Percentiles rank a stretch among this genome's conserved stretches.
Evolutionary conservation across 805 yeast genomes (phyloP).

Genomic region (Candida nonsorbophila): DNA sequence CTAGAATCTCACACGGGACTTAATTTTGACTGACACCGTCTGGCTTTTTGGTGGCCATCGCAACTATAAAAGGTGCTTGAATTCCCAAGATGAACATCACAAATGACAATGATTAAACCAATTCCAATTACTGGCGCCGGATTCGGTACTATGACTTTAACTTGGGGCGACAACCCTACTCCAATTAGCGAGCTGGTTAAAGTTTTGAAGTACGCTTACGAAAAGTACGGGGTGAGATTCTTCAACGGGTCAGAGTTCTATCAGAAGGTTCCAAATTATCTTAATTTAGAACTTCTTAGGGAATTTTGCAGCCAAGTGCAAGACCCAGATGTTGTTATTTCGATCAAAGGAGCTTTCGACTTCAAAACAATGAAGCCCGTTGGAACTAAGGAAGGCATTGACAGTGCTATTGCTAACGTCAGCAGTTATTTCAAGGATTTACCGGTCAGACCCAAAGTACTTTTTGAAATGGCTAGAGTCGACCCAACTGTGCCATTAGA

Average conservation of each 20-base stretch:
- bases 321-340: slow-evolving; percentile 43
- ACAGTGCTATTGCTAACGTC: slow-evolving; percentile 43
- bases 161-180: slow-evolving; percentile 59
- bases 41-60: too few species aligned
- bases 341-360: slow-evolving; percentile 63
- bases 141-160: slow-evolving; percentile 77
- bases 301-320: slow-evolving; percentile 52
- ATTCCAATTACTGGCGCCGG: slow-evolving; percentile 32
- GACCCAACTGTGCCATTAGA: slow-evolving; percentile 54
- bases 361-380: slow-evolving; percentile 37
- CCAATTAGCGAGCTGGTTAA: slow-evolving; percentile 50
- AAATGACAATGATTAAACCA: slow-evolving; percentile 4
- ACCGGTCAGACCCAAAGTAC: slow-evolving; percentile 25
- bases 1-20: too few species aligned
- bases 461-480: slow-evolving; percentile 72
- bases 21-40: too few species aligned
- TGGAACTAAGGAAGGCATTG: slow-evolving; percentile 44
- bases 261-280: slow-evolving; percentile 39
- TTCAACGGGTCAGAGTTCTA: slow-evolving; percentile 80
- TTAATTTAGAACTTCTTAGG: slow-evolving; percentile 51
- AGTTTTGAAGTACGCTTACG: slow-evolving; percentile 44
- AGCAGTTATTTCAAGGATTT: slow-evolving; percentile 17
- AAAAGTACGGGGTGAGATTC: slow-evolving; percentile 43
- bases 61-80: too few species aligned
- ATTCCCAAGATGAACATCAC: too few species aligned